Percentiles rank a stretch among this genome's conserved stretches.
These are phyloP conservation scores for Bolboschoenoplectus hybrid DNA, from an alignment of 202 grass and related monocot species.

Conservation along the genomic window DNA sequence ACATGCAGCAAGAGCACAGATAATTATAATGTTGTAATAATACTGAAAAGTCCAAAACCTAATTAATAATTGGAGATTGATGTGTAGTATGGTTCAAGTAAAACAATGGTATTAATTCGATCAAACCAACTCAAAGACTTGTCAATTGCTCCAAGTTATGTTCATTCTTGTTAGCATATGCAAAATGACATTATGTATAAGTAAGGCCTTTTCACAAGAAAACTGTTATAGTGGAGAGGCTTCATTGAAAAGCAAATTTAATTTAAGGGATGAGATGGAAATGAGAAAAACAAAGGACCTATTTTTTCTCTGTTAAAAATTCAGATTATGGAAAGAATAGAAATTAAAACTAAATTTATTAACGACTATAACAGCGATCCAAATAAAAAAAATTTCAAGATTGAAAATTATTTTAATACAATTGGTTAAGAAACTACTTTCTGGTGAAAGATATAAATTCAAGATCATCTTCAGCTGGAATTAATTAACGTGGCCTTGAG, in stretches of 20 bases:
- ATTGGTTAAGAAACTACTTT: neutral
- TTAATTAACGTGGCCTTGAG: too few species aligned
- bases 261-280: neutral
- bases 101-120: slow-evolving; percentile 3
- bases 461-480: too few species aligned
- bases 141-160: neutral
- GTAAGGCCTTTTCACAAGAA: slow-evolving; percentile 2
- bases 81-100: slow-evolving; percentile 34
- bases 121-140: slow-evolving; percentile 27
- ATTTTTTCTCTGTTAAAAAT: neutral
- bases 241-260: slow-evolving; percentile 12
- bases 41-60: neutral
- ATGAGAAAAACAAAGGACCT: neutral
- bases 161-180: slow-evolving; percentile 27
- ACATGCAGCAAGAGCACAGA: neutral
- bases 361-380: neutral
- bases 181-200: slow-evolving; percentile 21
- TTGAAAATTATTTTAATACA: neutral
- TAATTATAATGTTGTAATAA: neutral
- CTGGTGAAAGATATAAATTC: too few species aligned
- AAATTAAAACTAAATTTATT: neutral
- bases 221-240: neutral
- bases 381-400: neutral
- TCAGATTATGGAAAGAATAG: neutral
- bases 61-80: slow-evolving; percentile 15